These are phyloP conservation scores for Vitis hybrid DNA, from an alignment of 177 flowering plant genomes.

Conservation along the genomic window DNA sequence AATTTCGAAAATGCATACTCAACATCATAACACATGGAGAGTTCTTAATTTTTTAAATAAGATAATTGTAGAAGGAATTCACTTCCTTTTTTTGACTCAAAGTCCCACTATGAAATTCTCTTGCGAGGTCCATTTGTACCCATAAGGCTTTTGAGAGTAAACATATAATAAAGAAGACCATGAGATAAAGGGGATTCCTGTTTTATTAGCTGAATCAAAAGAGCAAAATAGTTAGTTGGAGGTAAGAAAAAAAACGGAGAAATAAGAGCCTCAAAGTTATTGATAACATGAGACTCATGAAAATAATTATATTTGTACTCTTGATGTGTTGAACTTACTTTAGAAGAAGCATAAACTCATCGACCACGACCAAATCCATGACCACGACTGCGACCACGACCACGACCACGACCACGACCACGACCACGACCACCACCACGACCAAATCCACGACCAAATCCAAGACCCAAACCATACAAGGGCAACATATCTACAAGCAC, in stretches of 20 bases:
- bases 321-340: slow-evolving; percentile 25
- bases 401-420: too few relatives aligned
- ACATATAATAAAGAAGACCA: slow-evolving; percentile 34
- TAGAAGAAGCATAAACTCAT: slow-evolving; percentile 54
- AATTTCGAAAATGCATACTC: not conserved
- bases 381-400: slow-evolving; percentile 7
- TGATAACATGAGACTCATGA: not conserved
- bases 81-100: slow-evolving; percentile 15
- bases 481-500: too few relatives aligned
- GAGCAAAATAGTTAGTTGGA: not conserved
- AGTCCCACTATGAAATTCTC: slow-evolving; percentile 35
- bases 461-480: too few relatives aligned
- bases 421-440: too few relatives aligned
- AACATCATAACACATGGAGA: too few relatives aligned
- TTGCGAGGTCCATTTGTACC: slow-evolving; percentile 43
- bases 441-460: too few relatives aligned
- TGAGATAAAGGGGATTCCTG: slow-evolving; percentile 54
- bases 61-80: too few relatives aligned
- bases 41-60: too few relatives aligned
- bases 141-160: slow-evolving; percentile 46
- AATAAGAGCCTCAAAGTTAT: not conserved
- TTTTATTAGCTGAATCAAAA: not conserved
- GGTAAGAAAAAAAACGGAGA: not conserved
- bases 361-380: slow-evolving; percentile 35
- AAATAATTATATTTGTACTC: not conserved